Evolutionary conservation across 345 rosid genomes (phyloP), one percentile per base, ranked within the genome.

Genomic region (Eutrema heterophyllum): DNA sequence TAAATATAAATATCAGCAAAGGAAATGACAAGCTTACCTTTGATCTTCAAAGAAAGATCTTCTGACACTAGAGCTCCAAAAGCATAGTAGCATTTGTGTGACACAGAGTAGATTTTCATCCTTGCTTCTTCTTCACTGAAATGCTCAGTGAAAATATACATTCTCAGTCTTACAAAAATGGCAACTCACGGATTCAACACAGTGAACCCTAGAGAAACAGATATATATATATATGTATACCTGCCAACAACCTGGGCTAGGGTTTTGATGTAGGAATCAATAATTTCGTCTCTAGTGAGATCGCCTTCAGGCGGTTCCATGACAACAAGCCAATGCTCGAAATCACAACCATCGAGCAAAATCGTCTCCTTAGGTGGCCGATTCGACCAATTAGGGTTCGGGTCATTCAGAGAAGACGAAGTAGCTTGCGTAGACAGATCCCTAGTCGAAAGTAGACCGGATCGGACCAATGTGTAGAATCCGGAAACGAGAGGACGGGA

Each of bases 321-420:
- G 4, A 92, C 93, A 9, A 95, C 86, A 15, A 95, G 93, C 97
- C 97, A 91, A 73, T 93, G 97, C 65, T 93, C 85, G 40, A 91
- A 93, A 79, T 93, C 98, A 65, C 97, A 89, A 0, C 99, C 91
- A 63, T 91, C 97, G 45, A 94, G 89, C 82, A 89, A 61, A 41
- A 89, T 92, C n/a, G 97, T 86, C 80, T 91, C 98, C 68, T 91
- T 86, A 0, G 94, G 91, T 9, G 98, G 97, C 40, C 98, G 72
- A 30, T 88, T 89, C 10, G 97, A 91, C 90, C 90, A 88, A 77
- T 91, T 93, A 18, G 93, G 97, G 62, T 75, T 83, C 0, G 85
- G 86, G 24, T 93, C 89, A 46, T 65, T 89, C n/a, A 90, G 89
- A 5, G 97, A 86, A 2, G 94, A 84, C 21, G 89, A 73, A 0